Evolutionary conservation across 345 rosid species (phyloP).

Genomic region (Salix purpurea): DNA sequence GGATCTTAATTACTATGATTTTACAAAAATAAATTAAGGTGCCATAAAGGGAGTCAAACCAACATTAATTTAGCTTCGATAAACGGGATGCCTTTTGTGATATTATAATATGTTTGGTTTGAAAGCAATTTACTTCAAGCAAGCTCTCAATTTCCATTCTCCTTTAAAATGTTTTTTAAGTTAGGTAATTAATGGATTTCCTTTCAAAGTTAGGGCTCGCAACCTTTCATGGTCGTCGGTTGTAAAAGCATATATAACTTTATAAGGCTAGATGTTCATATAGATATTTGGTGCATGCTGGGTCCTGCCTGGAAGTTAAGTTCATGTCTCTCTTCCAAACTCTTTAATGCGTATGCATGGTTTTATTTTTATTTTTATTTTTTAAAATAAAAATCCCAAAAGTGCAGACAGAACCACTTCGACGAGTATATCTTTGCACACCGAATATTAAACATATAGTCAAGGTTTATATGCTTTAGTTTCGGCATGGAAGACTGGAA

Average conservation of each 20-base stretch:
- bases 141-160: not conserved
- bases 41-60: not conserved
- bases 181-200: not conserved
- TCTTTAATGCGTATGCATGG: too few relatives aligned
- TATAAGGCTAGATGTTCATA: not conserved
- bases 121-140: not conserved
- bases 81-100: not conserved
- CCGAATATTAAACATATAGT: too few relatives aligned
- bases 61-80: not conserved
- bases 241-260: not conserved
- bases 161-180: not conserved
- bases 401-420: too few relatives aligned
- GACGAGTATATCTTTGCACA: too few relatives aligned
- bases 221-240: not conserved
- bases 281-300: not conserved
- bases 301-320: not conserved
- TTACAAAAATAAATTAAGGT: not conserved
- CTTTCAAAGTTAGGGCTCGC: not conserved
- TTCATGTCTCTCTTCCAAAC: too few relatives aligned
- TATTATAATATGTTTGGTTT: not conserved
- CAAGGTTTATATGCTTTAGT: too few relatives aligned
- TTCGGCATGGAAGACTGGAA: too few relatives aligned
- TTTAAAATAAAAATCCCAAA: too few relatives aligned
- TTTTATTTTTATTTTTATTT: too few relatives aligned
- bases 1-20: not conserved